Percentiles rank a stretch among this genome's conserved stretches.
These are phyloP conservation scores for Fusarium heterosporum DNA, from an alignment of 2,329 filamentous ascomycete species.

Conservation along the genomic window DNA sequence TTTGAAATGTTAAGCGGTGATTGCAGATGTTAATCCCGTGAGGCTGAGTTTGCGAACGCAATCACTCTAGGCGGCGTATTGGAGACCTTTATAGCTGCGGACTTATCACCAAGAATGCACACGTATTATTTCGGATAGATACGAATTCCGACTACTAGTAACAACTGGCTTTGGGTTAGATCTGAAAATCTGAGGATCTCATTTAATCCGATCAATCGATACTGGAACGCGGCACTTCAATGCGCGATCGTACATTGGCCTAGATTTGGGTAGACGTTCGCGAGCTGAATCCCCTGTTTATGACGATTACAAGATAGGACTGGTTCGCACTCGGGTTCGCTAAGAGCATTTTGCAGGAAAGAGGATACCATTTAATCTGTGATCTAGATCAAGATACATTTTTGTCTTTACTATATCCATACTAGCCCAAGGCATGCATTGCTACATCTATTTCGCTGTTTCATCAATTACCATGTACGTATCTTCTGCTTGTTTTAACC, in stretches of 20 bases:
- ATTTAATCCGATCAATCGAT: conserved; percentile 15
- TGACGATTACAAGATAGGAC: conserved; percentile 18
- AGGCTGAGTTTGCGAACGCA: conserved; percentile 17
- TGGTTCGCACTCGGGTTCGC: too few species aligned
- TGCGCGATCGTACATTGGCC: conserved; percentile 2
- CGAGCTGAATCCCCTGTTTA: conserved; percentile 22
- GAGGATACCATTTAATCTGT: background rate
- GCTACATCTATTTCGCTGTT: background rate
- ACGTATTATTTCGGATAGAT: conserved; percentile 22
- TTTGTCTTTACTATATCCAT: background rate
- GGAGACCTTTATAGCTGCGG: conserved; percentile 29
- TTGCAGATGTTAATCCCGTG: conserved; percentile 15
- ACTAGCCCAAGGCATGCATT: background rate
- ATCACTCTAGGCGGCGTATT: background rate
- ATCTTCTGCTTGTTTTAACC: background rate
- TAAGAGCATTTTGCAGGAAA: too few species aligned
- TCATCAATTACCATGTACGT: background rate
- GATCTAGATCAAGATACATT: background rate
- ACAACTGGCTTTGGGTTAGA: conserved; percentile 4
- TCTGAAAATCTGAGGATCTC: conserved; percentile 12
- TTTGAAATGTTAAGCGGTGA: background rate
- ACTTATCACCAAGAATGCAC: conserved; percentile 10
- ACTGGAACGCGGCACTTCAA: conserved; percentile 6
- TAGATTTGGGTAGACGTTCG: conserved; percentile 10
- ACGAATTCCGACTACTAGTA: conserved; percentile 17